phyloP scores from a whole-genome alignment of 345 rosid genomes.

The Acer campestre region DNA sequence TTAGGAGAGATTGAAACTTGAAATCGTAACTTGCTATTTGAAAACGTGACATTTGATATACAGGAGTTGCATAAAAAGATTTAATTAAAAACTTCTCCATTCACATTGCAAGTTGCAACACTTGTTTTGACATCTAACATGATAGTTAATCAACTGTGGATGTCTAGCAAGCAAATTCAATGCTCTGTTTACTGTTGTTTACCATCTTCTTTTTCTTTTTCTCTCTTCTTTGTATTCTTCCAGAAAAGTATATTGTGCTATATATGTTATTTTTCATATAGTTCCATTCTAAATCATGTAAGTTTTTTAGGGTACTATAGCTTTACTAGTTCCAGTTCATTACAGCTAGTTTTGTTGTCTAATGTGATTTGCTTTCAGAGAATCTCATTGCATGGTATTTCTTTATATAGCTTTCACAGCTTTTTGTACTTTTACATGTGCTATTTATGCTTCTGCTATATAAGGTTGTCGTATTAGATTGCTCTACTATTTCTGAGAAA shows the following conservation, averaged over 20 bases:
- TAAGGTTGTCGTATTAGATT: constrained; percentile 7
- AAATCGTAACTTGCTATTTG: background rate
- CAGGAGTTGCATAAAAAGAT: background rate
- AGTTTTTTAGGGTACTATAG: background rate
- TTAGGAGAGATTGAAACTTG: background rate
- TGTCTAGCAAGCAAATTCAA: background rate
- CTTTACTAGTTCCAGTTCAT: background rate
- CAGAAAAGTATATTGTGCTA: background rate
- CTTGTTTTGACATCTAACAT: constrained; percentile 6
- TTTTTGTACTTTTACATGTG: background rate
- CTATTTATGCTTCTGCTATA: constrained; percentile 14
- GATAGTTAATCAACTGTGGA: background rate
- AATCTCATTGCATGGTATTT: background rate
- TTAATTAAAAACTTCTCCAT: background rate
- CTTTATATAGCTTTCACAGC: background rate
- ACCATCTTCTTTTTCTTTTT: background rate
- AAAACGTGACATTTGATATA: background rate
- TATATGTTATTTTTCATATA: background rate
- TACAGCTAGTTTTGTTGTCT: background rate
- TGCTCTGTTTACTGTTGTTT: background rate
- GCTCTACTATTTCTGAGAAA: constrained; percentile 18
- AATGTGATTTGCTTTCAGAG: background rate
- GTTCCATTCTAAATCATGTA: background rate
- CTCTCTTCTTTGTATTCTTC: background rate
- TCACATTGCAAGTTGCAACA: background rate